Evolutionary conservation across 164 flowering plant species (phyloP), one percentile per base, ranked within the genome.

Genomic region (Piper betle): DNA sequence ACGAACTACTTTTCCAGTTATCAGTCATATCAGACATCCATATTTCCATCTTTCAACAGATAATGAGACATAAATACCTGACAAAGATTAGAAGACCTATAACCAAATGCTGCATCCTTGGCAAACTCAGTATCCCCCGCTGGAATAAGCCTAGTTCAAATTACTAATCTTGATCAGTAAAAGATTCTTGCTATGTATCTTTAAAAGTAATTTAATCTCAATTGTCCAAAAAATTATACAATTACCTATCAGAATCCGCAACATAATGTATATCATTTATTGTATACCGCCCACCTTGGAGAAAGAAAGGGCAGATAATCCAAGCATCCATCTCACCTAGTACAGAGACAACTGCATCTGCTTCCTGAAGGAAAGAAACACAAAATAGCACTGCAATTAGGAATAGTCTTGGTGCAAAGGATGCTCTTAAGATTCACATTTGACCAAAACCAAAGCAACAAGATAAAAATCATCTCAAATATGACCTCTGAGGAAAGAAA

Each of bases 61-160:
- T 46, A 46, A 2, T 46, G 39, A 11, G 9, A 55, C 13, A 25
- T 12, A 25, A 3, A 17, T 55, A 93, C 99, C 96, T 88, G 88
- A 39, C 93, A 71, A 4, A 94, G 91, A 70, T 91, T 94, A 61
- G 99, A 94, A 69, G 91, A 82, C 72, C 69, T 85, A 67, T 77
- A 94, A 25, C 99, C 99, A 72, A 94, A 94, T 59, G 96, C 60
- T 69, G 93, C 95, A 84, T 94, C 99, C 83, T 84, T 91, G 43
- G 99, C 92, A 78, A 94, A 94, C 74, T 91, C 97, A 38, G 99
- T 94, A 59, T 94, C 90, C 59, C 96, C 99, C 3, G 97, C 96
- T 69, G 99, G 97, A 68, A 94, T 75, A 74, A 94, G 96, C 75
- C 99, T 94, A 55, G 5, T 8, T 16, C 55, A 52, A 72, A 57